Conservation (phyloP, 2,329 filamentous ascomycete genomes). For the Ploettnerulaceae sp. region DNA sequence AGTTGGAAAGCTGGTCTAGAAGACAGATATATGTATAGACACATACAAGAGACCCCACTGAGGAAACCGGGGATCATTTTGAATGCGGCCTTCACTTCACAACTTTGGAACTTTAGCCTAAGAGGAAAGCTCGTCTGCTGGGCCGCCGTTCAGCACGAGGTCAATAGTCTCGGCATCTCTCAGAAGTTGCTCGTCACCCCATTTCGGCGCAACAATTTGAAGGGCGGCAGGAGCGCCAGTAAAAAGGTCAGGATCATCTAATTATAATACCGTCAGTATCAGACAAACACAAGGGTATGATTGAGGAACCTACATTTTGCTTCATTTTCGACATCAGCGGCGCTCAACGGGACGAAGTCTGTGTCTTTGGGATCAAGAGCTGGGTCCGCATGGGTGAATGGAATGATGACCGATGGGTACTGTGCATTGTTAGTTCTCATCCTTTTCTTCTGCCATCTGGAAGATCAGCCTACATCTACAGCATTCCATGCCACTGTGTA, state of each 20-base stretch:
- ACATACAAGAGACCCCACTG: too few species aligned
- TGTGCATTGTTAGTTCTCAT: conserved; percentile 10
- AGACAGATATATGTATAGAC: neutral
- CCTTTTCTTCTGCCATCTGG: neutral
- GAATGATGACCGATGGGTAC: conserved; percentile 35
- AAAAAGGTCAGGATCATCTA: conserved; percentile 35
- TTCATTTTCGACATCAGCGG: conserved; percentile 29
- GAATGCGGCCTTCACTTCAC: too few species aligned
- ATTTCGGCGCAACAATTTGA: conserved; percentile 33
- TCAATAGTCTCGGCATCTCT: conserved; percentile 33
- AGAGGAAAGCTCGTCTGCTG: neutral
- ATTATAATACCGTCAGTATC: conserved; percentile 8
- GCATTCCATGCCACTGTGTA: conserved; percentile 37
- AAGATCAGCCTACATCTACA: conserved; percentile 29
- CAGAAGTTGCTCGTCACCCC: conserved; percentile 34
- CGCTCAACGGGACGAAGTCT: conserved; percentile 28
- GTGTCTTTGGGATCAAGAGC: conserved; percentile 29
- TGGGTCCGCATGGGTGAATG: conserved; percentile 33
- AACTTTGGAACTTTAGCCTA: neutral
- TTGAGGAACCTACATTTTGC: conserved; percentile 30
- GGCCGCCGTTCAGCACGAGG: conserved; percentile 22
- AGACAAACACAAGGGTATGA: neutral
- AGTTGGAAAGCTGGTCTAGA: neutral
- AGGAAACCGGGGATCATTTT: too few species aligned
- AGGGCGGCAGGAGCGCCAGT: conserved; percentile 34